Conservation (phyloP, 345 rosid genomes). For the Syzygium jambos region DNA sequence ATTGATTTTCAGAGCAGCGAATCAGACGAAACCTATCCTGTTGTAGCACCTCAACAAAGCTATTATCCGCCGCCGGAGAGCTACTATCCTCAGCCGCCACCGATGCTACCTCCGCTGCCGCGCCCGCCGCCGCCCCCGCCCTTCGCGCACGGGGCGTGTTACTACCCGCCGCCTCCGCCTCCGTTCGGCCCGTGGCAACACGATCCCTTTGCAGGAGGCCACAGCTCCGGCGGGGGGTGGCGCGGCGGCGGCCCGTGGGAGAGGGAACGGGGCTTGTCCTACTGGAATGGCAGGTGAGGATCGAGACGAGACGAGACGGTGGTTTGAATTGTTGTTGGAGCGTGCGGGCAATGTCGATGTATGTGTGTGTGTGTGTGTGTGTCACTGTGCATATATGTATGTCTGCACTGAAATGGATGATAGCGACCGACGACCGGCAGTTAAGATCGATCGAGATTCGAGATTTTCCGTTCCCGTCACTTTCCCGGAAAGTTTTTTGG, state of each 20-base stretch:
- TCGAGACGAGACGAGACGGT: neutral
- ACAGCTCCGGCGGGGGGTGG: constrained; percentile 2
- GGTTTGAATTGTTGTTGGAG: constrained; percentile 5
- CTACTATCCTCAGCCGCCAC: constrained; percentile 5
- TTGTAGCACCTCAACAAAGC: neutral
- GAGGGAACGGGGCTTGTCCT: neutral
- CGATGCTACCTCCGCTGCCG: neutral
- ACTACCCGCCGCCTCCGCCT: constrained; percentile 2
- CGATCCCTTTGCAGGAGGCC: constrained; percentile 1
- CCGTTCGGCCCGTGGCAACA: neutral
- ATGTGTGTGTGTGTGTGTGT: neutral
- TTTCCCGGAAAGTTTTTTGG: neutral
- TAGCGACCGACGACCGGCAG: neutral
- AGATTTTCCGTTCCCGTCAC: neutral
- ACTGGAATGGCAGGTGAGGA: constrained; percentile 28
- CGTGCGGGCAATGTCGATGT: neutral
- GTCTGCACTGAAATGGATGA: neutral
- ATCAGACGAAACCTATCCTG: neutral
- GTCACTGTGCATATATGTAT: neutral
- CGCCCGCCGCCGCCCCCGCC: neutral
- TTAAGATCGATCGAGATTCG: neutral
- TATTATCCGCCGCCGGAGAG: constrained; percentile 1
- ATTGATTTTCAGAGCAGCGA: neutral
- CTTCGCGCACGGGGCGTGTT: neutral
- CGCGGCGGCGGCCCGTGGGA: neutral